phyloP scores from a whole-genome alignment of 345 rosid species.

The Stellera chamaejasme region DNA sequence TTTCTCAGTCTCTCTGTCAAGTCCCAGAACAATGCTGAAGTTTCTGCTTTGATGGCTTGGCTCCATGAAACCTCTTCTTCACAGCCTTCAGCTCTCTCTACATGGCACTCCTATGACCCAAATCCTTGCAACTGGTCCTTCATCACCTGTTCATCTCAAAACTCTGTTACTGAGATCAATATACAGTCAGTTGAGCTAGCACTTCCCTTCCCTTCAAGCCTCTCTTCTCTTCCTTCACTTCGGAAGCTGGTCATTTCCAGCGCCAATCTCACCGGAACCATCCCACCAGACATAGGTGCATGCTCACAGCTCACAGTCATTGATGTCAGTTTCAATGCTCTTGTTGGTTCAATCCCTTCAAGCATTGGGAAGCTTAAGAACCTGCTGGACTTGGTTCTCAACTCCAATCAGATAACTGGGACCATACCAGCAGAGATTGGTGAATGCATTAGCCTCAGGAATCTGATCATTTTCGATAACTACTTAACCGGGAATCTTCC shows the following conservation, averaged over 20 bases:
- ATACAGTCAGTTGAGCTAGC: conserved; percentile 49
- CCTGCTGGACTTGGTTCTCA: conserved; percentile 57
- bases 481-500: conserved; percentile 54
- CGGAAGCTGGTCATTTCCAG: conserved; percentile 45
- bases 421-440: conserved; percentile 63
- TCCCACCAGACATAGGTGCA: conserved; percentile 47
- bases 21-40: conserved; percentile 39
- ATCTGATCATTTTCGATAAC: conserved; percentile 57
- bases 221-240: conserved; percentile 42
- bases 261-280: conserved; percentile 57
- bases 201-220: conserved; percentile 49
- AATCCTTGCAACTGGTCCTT: conserved; percentile 65
- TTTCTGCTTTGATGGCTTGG: conserved; percentile 39
- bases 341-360: conserved; percentile 63
- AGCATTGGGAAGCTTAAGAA: conserved; percentile 57
- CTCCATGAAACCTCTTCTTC: conserved; percentile 29
- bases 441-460: conserved; percentile 45
- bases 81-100: conserved; percentile 32
- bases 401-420: conserved; percentile 63
- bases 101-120: conserved; percentile 51
- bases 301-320: conserved; percentile 30
- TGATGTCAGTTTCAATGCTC: conserved; percentile 61
- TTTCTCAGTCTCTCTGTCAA: conserved; percentile 11
- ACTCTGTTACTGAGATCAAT: conserved; percentile 45
- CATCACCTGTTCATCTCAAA: conserved; percentile 43